phyloP scores from a whole-genome alignment of 805 yeast species.

The Hanseniaspora mollemarum region DNA sequence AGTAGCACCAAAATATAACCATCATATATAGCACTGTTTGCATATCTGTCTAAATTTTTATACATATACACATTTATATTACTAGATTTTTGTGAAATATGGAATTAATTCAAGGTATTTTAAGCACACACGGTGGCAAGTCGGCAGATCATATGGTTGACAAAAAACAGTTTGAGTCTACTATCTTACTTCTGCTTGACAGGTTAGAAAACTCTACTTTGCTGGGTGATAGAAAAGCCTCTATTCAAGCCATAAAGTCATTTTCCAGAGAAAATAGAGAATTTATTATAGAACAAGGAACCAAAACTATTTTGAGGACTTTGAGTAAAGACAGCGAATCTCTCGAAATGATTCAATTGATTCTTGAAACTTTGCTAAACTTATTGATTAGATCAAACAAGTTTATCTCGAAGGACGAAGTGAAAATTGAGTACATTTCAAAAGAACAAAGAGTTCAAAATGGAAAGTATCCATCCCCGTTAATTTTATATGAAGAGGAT shows the following conservation, averaged over 20 bases:
- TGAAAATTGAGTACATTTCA: slow-evolving; percentile 22
- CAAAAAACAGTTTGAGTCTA: slow-evolving; percentile 46
- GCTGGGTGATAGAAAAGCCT: slow-evolving; percentile 79
- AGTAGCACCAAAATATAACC: no score
- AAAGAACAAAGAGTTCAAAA: slow-evolving; percentile 57
- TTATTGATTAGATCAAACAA: slow-evolving; percentile 58
- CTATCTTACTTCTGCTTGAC: slow-evolving; percentile 81
- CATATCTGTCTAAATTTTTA: not conserved
- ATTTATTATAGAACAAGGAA: slow-evolving; percentile 75
- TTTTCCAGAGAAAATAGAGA: slow-evolving; percentile 84
- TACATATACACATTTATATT: not conserved
- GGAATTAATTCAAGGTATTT: slow-evolving; percentile 1
- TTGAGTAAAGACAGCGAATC: slow-evolving; percentile 59
- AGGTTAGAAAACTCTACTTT: slow-evolving; percentile 70
- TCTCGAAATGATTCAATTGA: slow-evolving; percentile 59
- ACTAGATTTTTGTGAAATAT: not conserved
- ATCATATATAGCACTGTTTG: no score
- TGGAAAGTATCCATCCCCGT: slow-evolving; percentile 71
- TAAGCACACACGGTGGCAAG: not conserved
- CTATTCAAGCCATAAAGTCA: slow-evolving; percentile 77
- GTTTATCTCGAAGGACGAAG: slow-evolving; percentile 26
- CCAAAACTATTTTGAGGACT: slow-evolving; percentile 59
- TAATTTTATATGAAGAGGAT: slow-evolving; percentile 42
- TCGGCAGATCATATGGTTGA: not conserved
- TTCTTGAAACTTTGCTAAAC: slow-evolving; percentile 74